Base-by-base conservation (phyloP, 305 asterid genomes). In the Rubia balearica region DNA sequence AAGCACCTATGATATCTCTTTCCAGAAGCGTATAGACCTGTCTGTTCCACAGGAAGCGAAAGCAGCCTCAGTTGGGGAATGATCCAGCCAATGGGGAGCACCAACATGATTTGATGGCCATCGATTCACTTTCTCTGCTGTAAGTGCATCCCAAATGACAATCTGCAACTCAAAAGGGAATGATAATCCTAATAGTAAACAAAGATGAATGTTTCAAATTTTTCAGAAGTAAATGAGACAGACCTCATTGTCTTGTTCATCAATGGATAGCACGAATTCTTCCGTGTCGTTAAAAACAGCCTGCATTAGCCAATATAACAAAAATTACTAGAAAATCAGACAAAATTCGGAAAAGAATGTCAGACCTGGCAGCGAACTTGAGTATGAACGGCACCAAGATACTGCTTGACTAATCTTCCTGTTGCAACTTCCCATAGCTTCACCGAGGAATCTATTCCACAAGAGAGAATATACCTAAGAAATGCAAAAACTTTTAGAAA, bases 361-460 rank as follows among this genome's bases (percentile, higher is more conserved):
- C 72, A 67, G 83, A 90, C 97, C 89, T 87, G 97, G 88, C 88
- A 82, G 66, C 92, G 87, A 76, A 82, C 65, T 69, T 82, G 91
- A 64, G 88, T 79, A 61, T 80, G 95, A 30, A 83, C 61, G 53
- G 89, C 92, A 43, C 96, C 97, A 68, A 75, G 65, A 79, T 89
- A 90, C 74, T 85, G 85, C 81, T 84, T 85, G 71, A 90, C 91
- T 83, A 87, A 72, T 79, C 84, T 85, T 71, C 96, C 95, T 12
- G 91, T 82, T 67, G 90, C 89, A 72, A 87, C 89, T 68, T 90
- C 96, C 97, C 97, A 90, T 36, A 90, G 87, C 83, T 90, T 90
- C 74, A 90, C 89, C n/a, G 73, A 73, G 67, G 96, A 88, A 85
- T 90, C 94, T 83, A 87, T 90, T 78, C 94, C 94, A 43, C 90